These are phyloP conservation scores for Yamadazyma sp. DNA, from an alignment of 1,139 yeast genomes.

Conservation along the genomic window DNA sequence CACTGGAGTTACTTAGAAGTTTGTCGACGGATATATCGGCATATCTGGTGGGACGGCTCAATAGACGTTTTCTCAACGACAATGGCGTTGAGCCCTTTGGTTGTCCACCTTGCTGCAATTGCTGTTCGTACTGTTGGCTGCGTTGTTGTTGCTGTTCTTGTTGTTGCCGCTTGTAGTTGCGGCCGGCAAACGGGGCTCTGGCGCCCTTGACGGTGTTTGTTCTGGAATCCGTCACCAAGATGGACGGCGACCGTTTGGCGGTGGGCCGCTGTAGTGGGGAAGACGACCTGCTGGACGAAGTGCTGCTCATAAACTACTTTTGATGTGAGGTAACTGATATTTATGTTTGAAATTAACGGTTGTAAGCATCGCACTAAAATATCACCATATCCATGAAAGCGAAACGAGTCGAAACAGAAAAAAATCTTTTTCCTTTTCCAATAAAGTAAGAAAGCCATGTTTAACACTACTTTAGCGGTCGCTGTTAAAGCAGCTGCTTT, in stretches of 20 bases:
- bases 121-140: not conserved
- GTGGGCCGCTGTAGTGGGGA: slow-evolving; percentile 47
- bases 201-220: slow-evolving; percentile 55
- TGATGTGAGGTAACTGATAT: not conserved
- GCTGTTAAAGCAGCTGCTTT: slow-evolving; percentile 86
- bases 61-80: slow-evolving; percentile 13
- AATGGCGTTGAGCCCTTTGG: slow-evolving; percentile 7
- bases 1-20: slow-evolving; percentile 72
- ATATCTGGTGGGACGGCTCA: slow-evolving; percentile 39
- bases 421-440: not conserved
- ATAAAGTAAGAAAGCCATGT: slow-evolving; percentile 18
- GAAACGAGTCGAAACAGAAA: not conserved
- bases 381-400: no score
- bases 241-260: slow-evolving; percentile 90
- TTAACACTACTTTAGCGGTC: slow-evolving; percentile 49
- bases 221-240: slow-evolving; percentile 86
- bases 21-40: slow-evolving; percentile 74
- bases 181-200: slow-evolving; percentile 86
- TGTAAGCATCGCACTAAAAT: slow-evolving; percentile 2
- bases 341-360: not conserved
- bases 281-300: slow-evolving; percentile 10
- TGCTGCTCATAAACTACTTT: slow-evolving; percentile 1
- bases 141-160: slow-evolving; percentile 25
- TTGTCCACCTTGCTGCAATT: slow-evolving; percentile 22
- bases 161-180: slow-evolving; percentile 43